Base-by-base conservation (phyloP, 2,329 filamentous ascomycete genomes). In the Gaeumannomyces sp. region DNA sequence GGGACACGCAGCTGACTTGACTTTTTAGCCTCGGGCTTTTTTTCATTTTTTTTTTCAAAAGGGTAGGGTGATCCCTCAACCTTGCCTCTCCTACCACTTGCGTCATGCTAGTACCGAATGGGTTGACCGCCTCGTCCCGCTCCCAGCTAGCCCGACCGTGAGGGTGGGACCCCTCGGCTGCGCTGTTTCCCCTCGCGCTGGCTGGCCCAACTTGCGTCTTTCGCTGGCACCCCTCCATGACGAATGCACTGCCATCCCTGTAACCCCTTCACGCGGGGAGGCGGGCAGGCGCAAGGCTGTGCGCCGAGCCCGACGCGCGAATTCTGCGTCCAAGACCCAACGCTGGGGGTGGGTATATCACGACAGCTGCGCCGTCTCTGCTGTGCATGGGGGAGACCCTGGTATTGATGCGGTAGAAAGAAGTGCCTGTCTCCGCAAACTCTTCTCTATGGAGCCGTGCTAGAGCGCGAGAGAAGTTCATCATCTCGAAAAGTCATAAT, bases 41-140 rank as follows among this genome's bases (percentile, higher is more conserved):
- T 22, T 5, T 22, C 19, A 2, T 45, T 45, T 22, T 45, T 45
- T 45, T 16, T 7, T 5, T 8, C n/a, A 5, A 35, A 14, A n/a
- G n/a, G n/a, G n/a, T n/a, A 53, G 45, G 45, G 7, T 53, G 7
- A 53, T 53, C 45, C 45, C 6, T 22, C 19, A 13, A 50, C 45
- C 45, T 16, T 50, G 19, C 45, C 45, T 22, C 19, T 22, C 45
- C 45, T n/a, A 19, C 19, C 4, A 13, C 57, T 6, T 22, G 57
- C 56, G 56, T 28, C n/a, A 5, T 28, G 57, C 60, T 62, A 62
- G 27, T 14, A 53, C 60, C 27, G n/a, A 62, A 29, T n/a, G 28
- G 60, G 60, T 50, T 62, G 35, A 53, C 60, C 60, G 60, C 60
- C 60, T 62, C 38, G 60, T 62, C 27, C 60, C 22, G 45, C 38